Evolutionary conservation across 805 yeast genomes (phyloP), one percentile per base, ranked within the genome.

Genomic region (Hyphopichia homilentoma): DNA sequence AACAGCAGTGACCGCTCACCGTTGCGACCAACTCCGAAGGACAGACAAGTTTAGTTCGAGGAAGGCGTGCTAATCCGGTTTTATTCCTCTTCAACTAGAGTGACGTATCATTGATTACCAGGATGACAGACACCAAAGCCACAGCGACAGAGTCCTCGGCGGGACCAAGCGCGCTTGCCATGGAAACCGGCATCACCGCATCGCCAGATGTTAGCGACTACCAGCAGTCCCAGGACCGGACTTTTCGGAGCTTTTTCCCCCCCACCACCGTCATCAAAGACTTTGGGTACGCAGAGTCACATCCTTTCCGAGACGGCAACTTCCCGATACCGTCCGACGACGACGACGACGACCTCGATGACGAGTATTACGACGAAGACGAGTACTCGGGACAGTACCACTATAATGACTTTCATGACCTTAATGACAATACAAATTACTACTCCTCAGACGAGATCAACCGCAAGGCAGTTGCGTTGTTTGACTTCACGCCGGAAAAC

Each of bases 401-500:
- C 15, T 29, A 16, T 18, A 23, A 28, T 11, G 32, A 36, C 23
- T 33, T 32, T 21, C 22, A 30, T 22, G 34, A 18, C 14, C 19
- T 29, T 13, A 27, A 25, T 19, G 35, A 21, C 16, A 27, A 20
- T 20, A 7, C 16, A 15, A 31, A 27, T 8, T 42, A 38, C 16
- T 42, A 38, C 16, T 40, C 53, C 17, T 38, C 53, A 26, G 64
- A 58, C 29, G 70, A 63, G 35, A 59, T 68, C 43, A 65, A 68
- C 46, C 52, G 68, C 37, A 68, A 75, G 35, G 98, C 97, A 0
- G 66, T 88, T 17, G 97, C 97, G 1, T 55, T 93, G 28, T 93
- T 87, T 54, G 90, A 89, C 47, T 93, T 93, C 52, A 72, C 64
- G 26, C 96, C 97, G 0, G 97, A 93, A 54, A 93, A 93, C 56